phyloP scores from a whole-genome alignment of 164 flowering plant species.

The Brasenia schreberi region DNA sequence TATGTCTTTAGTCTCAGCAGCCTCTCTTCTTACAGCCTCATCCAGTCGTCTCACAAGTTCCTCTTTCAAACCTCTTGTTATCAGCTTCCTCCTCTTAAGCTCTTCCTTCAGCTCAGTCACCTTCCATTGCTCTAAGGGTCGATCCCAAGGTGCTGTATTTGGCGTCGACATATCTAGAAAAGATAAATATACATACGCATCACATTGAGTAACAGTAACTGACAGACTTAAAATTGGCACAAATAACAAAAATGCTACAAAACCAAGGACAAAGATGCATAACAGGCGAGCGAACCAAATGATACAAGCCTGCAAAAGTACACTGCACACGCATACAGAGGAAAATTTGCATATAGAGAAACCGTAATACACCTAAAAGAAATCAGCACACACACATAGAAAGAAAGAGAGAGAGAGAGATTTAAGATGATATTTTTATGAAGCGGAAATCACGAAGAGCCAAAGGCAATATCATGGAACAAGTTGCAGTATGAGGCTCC shows the following conservation, averaged over 20 bases:
- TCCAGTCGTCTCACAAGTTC: constrained; percentile 47
- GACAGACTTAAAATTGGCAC: background rate
- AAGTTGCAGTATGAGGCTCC: background rate
- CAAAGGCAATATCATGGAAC: background rate
- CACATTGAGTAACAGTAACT: background rate
- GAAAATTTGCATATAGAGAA: too few relatives aligned
- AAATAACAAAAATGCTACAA: background rate
- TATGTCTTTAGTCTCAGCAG: constrained; percentile 9
- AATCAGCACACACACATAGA: too few relatives aligned
- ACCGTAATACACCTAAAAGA: too few relatives aligned
- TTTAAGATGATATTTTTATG: too few relatives aligned
- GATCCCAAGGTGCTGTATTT: constrained; percentile 32
- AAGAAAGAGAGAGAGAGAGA: too few relatives aligned
- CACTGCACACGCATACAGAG: too few relatives aligned
- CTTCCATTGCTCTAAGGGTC: constrained; percentile 65
- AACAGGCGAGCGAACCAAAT: background rate
- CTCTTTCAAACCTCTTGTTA: constrained; percentile 47
- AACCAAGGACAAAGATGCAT: background rate
- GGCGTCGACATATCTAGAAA: constrained; percentile 23
- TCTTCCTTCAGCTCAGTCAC: constrained; percentile 70
- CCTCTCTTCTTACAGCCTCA: constrained; percentile 42
- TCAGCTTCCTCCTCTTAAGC: constrained; percentile 49
- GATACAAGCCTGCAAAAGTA: background rate
- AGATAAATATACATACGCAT: too few relatives aligned
- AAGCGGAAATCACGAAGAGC: background rate